phyloP scores from a whole-genome alignment of 768 basidiomycete species.

The Serendipita sp. region DNA sequence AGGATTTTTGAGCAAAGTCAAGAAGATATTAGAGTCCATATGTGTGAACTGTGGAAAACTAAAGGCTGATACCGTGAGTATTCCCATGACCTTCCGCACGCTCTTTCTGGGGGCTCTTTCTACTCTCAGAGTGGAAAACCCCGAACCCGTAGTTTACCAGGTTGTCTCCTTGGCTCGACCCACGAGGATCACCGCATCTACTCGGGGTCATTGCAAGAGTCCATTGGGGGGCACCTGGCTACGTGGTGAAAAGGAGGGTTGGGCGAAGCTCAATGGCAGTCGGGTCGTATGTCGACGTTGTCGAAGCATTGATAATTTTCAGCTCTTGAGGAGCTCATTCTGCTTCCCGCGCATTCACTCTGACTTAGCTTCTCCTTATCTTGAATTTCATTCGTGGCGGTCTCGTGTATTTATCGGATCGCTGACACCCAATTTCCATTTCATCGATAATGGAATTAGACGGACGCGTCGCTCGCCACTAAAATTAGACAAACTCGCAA shows the following conservation, averaged over 20 bases:
- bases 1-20: conserved; percentile 98
- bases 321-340: not conserved
- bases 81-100: conserved; percentile 51
- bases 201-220: not conserved
- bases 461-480: conserved; percentile 68
- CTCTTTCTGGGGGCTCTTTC: conserved; percentile 98
- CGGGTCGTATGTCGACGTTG: not conserved
- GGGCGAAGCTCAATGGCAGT: conserved; percentile 45
- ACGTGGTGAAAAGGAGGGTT: conserved; percentile 95
- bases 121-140: conserved; percentile 71
- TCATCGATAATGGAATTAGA: conserved; percentile 37
- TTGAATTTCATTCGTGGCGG: conserved; percentile 2
- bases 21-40: conserved; percentile 97
- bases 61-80: conserved; percentile 94
- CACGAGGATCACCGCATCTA: conserved; percentile 14
- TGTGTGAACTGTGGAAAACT: conserved; percentile 98
- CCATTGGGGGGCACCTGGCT: conserved; percentile 47
- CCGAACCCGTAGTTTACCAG: conserved; percentile 49
- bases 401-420: conserved; percentile 10
- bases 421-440: conserved; percentile 51
- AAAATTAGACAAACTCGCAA: conserved; percentile 77
- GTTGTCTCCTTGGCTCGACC: conserved; percentile 1
- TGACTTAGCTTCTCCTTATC: conserved; percentile 3
- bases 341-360: not conserved
- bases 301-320: not conserved